Evolutionary conservation across 441 rosid genomes (phyloP), one percentile per base, ranked within the genome.

Genomic region (Theobroma grandiflorum): DNA sequence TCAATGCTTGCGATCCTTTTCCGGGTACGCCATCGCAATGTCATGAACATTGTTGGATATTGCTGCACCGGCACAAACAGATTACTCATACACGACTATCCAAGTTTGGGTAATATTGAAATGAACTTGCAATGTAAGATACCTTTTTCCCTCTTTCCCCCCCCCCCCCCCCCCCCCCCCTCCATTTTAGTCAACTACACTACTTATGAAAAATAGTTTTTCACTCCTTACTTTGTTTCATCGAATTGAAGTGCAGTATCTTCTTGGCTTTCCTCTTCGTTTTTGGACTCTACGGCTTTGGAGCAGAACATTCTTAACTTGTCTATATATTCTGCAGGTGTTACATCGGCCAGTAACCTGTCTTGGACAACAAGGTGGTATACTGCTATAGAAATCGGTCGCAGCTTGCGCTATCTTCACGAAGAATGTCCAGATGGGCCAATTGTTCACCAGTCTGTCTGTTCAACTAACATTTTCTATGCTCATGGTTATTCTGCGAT

Each of bases 331-430:
- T 47, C 49, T 75, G 57, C 74, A 90, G 90, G 38, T 38, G 83
- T 88, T 55, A 75, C 78, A 0, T 75, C 61, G 2, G 90, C 91
- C 1, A 76, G 73, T 75, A 79, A 81, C 9, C 72, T 90, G 78
- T 10, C 87, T 35, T 90, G 90, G 91, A 84, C 77, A 79, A 86
- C 85, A 33, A 87, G 93, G 78, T 90, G 93, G 93, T 66, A 78
- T 52, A 83, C 82, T 26, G 91, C 91, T 3, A 43, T 78, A 50
- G 88, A 87, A 79, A 86, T 88, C 33, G 89, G 90, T 0, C 74
- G 86, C 35, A 78, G 91, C 80, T 71, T 90, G 78, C 78, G 86
- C 33, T 87, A 88, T 82, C 90, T 88, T 63, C 91, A 90, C 15
- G 89, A 85, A 55, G 89, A 88, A 61, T 84, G 89, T 70, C 82